These are phyloP conservation scores for Amylocystis lapponica DNA, from an alignment of 768 basidiomycete species.

Conservation along the genomic window DNA sequence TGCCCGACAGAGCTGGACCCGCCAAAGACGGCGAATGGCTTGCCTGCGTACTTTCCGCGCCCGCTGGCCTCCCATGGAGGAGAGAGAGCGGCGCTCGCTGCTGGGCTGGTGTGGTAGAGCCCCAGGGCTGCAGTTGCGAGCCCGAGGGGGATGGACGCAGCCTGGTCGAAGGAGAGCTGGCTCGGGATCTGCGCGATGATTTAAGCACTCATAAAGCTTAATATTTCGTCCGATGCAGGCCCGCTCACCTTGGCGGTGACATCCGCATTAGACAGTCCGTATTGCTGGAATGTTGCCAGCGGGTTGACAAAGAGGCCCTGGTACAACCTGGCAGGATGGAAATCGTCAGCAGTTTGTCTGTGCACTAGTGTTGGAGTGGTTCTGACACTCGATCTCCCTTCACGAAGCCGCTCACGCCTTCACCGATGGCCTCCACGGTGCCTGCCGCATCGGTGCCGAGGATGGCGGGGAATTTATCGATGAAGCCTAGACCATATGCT, in stretches of 20 bases:
- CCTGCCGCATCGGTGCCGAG: conserved; percentile 18
- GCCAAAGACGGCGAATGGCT: conserved; percentile 21
- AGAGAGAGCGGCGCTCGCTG: conserved; percentile 1
- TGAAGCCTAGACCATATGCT: conserved; percentile 16
- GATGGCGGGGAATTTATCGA: conserved; percentile 16
- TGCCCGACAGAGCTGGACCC: conserved; percentile 24
- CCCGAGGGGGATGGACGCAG: conserved; percentile 8
- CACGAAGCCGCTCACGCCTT: conserved; percentile 27
- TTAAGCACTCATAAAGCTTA: background rate
- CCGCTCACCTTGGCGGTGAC: conserved; percentile 11
- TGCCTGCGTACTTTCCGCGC: conserved; percentile 14
- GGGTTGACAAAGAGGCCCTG: conserved; percentile 1
- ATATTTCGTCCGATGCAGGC: background rate
- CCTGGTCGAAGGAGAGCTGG: conserved; percentile 10
- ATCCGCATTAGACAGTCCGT: conserved; percentile 8
- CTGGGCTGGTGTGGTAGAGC: conserved; percentile 6
- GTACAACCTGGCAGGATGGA: background rate
- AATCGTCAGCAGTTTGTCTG: background rate
- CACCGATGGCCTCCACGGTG: conserved; percentile 24
- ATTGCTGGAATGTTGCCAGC: conserved; percentile 14
- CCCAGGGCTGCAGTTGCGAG: conserved; percentile 8
- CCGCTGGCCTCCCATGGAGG: conserved; percentile 20
- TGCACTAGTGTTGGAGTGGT: background rate
- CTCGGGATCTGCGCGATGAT: conserved; percentile 7
- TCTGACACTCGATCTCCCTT: conserved; percentile 31